A percentile compares a stretch with the other conserved stretches of the same genome.
These are phyloP conservation scores for Cladorrhinum samala DNA, from an alignment of 495 filamentous ascomycete species.

Conservation along the genomic window DNA sequence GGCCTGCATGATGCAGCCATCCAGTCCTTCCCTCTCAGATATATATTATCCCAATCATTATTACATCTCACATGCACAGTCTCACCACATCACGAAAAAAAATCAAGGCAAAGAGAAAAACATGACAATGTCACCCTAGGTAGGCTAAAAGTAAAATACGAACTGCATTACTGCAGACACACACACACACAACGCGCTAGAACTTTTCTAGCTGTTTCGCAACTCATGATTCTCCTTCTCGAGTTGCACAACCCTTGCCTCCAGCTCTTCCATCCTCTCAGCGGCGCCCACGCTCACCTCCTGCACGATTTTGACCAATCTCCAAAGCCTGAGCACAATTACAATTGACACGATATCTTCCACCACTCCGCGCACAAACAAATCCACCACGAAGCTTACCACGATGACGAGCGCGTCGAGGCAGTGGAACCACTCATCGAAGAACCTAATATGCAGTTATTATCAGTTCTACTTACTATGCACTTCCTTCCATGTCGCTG, in stretches of 20 bases:
- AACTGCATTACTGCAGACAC: too few species aligned
- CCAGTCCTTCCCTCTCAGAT: too few species aligned
- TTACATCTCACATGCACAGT: too few species aligned
- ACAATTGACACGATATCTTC: constrained; percentile 59
- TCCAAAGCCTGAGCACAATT: constrained; percentile 59
- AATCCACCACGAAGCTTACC: constrained; percentile 52
- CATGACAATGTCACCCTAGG: neutral
- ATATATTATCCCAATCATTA: too few species aligned
- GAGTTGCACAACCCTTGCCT: constrained; percentile 11
- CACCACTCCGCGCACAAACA: constrained; percentile 48
- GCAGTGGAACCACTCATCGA: constrained; percentile 53
- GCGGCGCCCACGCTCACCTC: constrained; percentile 54
- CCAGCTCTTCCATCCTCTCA: constrained; percentile 36
- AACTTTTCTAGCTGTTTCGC: neutral
- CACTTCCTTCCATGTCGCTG: too few species aligned
- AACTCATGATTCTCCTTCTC: constrained; percentile 15
- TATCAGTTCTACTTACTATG: too few species aligned
- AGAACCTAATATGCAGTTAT: too few species aligned
- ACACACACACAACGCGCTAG: neutral
- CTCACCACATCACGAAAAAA: too few species aligned
- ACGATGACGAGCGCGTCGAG: constrained; percentile 61
- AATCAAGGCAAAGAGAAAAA: too few species aligned
- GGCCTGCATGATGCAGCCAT: too few species aligned
- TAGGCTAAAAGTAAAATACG: neutral
- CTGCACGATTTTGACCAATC: constrained; percentile 63